phyloP scores from a whole-genome alignment of 2,329 filamentous ascomycete genomes.

The Sphaerulina vaccinii region DNA sequence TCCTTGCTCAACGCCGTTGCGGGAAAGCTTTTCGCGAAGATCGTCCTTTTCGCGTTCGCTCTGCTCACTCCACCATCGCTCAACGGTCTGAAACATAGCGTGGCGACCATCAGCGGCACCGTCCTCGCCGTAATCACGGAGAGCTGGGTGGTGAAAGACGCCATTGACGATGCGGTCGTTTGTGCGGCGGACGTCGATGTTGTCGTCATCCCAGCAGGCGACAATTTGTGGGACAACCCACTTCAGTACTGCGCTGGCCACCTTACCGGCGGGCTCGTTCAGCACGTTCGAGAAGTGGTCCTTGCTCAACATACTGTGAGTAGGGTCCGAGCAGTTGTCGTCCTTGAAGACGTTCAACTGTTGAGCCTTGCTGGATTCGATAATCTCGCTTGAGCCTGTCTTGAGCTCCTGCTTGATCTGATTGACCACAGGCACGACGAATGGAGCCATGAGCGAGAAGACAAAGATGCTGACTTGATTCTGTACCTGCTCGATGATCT shows the following conservation, averaged over 20 bases:
- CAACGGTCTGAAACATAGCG: constrained; percentile 75
- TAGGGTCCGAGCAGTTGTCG: constrained; percentile 74
- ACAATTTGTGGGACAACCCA: constrained; percentile 90
- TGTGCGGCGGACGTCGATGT: constrained; percentile 65
- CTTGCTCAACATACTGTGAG: constrained; percentile 93
- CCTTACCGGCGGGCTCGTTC: constrained; percentile 82
- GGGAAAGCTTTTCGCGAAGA: constrained; percentile 72
- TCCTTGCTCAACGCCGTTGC: constrained; percentile 72
- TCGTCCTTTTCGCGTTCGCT: constrained; percentile 61
- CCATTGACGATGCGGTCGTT: constrained; percentile 75
- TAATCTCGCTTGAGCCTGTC: constrained; percentile 83
- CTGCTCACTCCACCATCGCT: constrained; percentile 78
- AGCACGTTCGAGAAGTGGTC: constrained; percentile 89
- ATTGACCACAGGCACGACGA: constrained; percentile 77
- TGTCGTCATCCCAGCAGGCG: constrained; percentile 78
- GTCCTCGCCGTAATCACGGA: constrained; percentile 67
- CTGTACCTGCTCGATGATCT: constrained; percentile 81
- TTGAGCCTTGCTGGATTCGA: constrained; percentile 77
- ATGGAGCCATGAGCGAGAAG: constrained; percentile 87
- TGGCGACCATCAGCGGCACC: constrained; percentile 69
- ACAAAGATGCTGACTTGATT: constrained; percentile 87
- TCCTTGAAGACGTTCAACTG: constrained; percentile 86
- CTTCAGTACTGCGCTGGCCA: constrained; percentile 72
- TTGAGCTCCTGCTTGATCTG: constrained; percentile 86
- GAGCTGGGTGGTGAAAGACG: constrained; percentile 84